Base-by-base conservation (phyloP, 2,329 filamentous ascomycete genomes). In the Leptodontidium sp. region DNA sequence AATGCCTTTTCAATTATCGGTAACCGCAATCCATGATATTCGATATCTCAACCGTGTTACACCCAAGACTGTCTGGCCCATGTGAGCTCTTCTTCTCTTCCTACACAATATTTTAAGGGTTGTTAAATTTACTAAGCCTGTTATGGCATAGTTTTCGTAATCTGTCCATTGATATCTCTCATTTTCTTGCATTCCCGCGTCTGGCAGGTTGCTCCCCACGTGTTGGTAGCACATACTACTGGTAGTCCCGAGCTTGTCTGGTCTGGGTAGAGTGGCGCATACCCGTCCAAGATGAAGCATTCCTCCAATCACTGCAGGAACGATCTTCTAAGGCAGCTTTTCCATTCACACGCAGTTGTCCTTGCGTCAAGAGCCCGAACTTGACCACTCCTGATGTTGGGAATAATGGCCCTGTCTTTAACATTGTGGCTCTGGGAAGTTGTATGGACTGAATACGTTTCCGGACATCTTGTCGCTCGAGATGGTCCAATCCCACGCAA, bases 211-310 rank as follows among this genome's bases (percentile, higher is more conserved):
- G 45, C 21, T 38, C 47, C 47, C 53, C 62, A 55, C 62, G 47
- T 43, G 61, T 63, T 47, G 57, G 62, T 52, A 24, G 58, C 26
- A 63, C 61, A 53, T 49, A 35, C 35, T 50, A 53, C n/a, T 52
- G 63, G 21, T 69, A 65, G 59, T 66, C 50, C 21, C 24, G 59
- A 53, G 58, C 61, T 63, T 66, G 66, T 53, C 66, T 68, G 26
- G 52, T 38, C 59, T 53, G 45, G 55, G 66, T 55, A 69, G 65
- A 66, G 71, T 71, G 52, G 65, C 70, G 71, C 74, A 76, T 76
- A 64, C 72, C 71, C 67, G 50, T 57, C 53, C 68, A 69, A 76
- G 71, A 75, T 77, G 71, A 75, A 71, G 74, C 75, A 77, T 77
- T 77, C 76, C 73, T 75, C 64, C 47, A 49, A 68, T 71, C 65